These are phyloP conservation scores for Quercus wislizeni DNA, from an alignment of 306 rosid species.

Conservation along the genomic window DNA sequence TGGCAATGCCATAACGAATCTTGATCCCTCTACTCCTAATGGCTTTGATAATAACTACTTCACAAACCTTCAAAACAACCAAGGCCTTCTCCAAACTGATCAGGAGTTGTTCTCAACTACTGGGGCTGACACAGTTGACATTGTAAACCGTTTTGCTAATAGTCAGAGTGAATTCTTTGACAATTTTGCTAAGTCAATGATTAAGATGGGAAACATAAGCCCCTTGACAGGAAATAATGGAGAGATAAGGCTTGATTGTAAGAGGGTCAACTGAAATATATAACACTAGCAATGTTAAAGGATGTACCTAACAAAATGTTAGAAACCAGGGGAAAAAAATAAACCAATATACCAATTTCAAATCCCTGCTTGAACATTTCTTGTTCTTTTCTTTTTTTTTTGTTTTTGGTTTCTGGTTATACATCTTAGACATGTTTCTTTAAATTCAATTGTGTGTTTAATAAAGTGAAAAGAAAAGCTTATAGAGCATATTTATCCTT, in stretches of 20 bases:
- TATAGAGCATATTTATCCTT: background rate
- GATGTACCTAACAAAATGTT: background rate
- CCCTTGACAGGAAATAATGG: constrained; percentile 37
- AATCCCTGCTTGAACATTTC: too few relatives aligned
- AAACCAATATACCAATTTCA: too few relatives aligned
- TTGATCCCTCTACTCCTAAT: constrained; percentile 35
- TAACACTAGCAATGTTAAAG: background rate
- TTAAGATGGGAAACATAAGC: constrained; percentile 37
- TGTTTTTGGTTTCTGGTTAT: too few relatives aligned
- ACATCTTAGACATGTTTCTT: too few relatives aligned
- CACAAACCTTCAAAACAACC: constrained; percentile 33
- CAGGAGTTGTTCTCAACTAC: constrained; percentile 36
- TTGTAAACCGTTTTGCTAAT: constrained; percentile 33
- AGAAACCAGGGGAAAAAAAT: too few relatives aligned
- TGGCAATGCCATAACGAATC: background rate
- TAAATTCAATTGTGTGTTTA: too few relatives aligned
- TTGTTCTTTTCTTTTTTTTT: too few relatives aligned
- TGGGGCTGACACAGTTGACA: constrained; percentile 23
- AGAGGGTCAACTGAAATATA: constrained; percentile 24
- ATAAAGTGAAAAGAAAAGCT: too few relatives aligned
- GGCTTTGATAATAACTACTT: constrained; percentile 43
- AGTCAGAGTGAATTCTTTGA: constrained; percentile 30
- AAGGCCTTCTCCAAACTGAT: constrained; percentile 42
- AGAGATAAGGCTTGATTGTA: constrained; percentile 41
- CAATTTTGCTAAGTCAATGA: constrained; percentile 41